These are phyloP conservation scores for Gardenia jasminoides DNA, from an alignment of 257 asterid species.

Conservation along the genomic window DNA sequence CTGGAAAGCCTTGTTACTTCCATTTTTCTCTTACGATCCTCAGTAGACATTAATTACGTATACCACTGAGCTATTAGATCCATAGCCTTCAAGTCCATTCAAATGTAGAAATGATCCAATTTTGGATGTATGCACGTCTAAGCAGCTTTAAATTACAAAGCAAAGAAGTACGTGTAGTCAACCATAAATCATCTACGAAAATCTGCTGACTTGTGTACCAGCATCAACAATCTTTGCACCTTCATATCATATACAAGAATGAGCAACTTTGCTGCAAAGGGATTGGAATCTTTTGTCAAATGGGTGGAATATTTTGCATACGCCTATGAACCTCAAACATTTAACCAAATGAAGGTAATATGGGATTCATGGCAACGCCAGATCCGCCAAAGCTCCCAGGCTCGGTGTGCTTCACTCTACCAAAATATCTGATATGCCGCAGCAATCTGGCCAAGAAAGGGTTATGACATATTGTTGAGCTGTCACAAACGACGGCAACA, in stretches of 20 bases:
- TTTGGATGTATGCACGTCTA: background rate
- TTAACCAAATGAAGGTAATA: constrained; percentile 67
- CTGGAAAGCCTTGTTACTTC: background rate
- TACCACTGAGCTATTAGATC: background rate
- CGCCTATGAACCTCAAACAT: background rate
- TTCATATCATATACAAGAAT: constrained; percentile 8
- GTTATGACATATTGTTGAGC: constrained; percentile 97
- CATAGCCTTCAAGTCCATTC: background rate
- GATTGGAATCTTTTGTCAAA: background rate
- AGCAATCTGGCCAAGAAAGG: constrained; percentile 87
- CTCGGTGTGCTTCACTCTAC: constrained; percentile 79
- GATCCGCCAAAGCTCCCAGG: constrained; percentile 80
- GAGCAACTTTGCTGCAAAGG: background rate
- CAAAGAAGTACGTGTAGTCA: background rate
- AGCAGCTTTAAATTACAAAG: background rate
- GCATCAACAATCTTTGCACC: background rate
- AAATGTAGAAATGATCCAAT: background rate
- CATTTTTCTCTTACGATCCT: background rate
- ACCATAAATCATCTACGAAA: background rate
- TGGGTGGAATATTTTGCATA: background rate
- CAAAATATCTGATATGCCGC: constrained; percentile 83
- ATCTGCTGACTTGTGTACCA: background rate
- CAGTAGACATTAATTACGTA: background rate
- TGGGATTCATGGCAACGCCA: constrained; percentile 83
- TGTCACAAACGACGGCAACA: constrained; percentile 81